Base-by-base conservation (phyloP, 73 alveolate genomes). In the Halteria grandinella region DNA sequence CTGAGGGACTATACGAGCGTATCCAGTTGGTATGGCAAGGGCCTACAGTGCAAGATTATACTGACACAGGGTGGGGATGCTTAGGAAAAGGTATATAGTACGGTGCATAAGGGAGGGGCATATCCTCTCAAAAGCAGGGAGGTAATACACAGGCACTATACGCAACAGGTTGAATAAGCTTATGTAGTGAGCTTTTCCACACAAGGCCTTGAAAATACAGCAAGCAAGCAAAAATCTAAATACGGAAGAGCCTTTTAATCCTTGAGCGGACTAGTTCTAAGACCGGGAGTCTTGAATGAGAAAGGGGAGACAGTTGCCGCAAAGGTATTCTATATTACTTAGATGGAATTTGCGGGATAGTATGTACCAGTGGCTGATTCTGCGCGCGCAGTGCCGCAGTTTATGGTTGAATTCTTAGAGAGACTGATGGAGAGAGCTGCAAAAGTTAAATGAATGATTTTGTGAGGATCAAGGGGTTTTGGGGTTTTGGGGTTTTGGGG, bases 321-420 rank as follows among this genome's bases (percentile, higher is more conserved):
- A 6, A 41, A 44, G 39, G 47, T 66, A 4, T 66, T 66, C 53
- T 66, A 23, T 47, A 44, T 32, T 21, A 41, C 32, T 63, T 25
- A 66, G 53, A 45, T 66, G 49, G 80, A 66, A 28, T 66, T 66
- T 43, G 32, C 63, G 25, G 80, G 80, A 1, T 28, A 41, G 15
- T 66, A 66, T 45, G 39, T 66, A 6, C 57, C 39, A 20, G 55
- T 47, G 47, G 23, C 12, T 2, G 66, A 41, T 25, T 45, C 43
- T 21, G n/a, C 80, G 18, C 43, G 47, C 27, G 28, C 53, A 8
- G 47, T 66, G 4, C 51, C 80, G 1, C 17, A 28, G 12, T 44
- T 34, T 41, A 41, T 66, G 80, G 55, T 66, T 11, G 80, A 66
- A 4, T 66, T 44, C 32, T 7, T 66, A 6, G 80, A 66, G 80